Percentiles rank a stretch among this genome's conserved stretches.
Conservation (phyloP, 2,329 filamentous ascomycete genomes). For the Aspergillus glaucus region DNA sequence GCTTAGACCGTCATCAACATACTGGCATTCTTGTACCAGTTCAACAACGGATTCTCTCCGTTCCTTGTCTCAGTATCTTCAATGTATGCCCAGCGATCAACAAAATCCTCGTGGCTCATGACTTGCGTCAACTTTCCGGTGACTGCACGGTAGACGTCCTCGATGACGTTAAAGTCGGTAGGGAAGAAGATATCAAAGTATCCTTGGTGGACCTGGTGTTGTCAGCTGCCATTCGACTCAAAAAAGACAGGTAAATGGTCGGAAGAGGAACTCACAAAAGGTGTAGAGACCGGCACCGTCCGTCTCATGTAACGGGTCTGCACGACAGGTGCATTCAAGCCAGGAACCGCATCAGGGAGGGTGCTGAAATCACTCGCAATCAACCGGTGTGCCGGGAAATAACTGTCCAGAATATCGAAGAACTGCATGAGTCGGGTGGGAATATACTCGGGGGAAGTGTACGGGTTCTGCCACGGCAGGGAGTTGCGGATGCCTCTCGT, state of each 20-base stretch:
- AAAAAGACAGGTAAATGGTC: neutral
- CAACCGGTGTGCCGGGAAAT: conserved; percentile 85
- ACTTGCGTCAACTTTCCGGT: conserved; percentile 88
- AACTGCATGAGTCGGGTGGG: conserved; percentile 94
- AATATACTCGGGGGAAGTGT: conserved; percentile 83
- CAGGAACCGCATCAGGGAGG: conserved; percentile 73
- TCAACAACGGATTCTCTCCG: conserved; percentile 87
- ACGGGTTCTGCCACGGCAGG: conserved; percentile 66
- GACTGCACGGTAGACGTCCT: conserved; percentile 85
- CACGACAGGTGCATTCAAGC: conserved; percentile 88
- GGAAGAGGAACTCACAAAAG: conserved; percentile 61
- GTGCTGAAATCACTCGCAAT: conserved; percentile 85
- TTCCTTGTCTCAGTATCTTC: conserved; percentile 83
- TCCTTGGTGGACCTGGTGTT: conserved; percentile 77
- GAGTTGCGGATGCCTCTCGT: conserved; percentile 57
- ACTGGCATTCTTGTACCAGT: conserved; percentile 92
- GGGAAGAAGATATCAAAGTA: conserved; percentile 99
- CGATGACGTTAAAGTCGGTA: conserved; percentile 85
- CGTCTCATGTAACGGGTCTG: conserved; percentile 85
- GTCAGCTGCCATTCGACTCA: conserved; percentile 5
- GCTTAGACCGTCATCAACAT: conserved; percentile 74
- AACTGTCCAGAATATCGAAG: conserved; percentile 80
- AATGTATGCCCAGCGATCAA: conserved; percentile 80
- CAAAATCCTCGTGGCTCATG: conserved; percentile 81
- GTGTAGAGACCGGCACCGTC: conserved; percentile 84